Evolutionary conservation across 495 filamentous ascomycete species (phyloP).

Genomic region (Xylaria sp.): DNA sequence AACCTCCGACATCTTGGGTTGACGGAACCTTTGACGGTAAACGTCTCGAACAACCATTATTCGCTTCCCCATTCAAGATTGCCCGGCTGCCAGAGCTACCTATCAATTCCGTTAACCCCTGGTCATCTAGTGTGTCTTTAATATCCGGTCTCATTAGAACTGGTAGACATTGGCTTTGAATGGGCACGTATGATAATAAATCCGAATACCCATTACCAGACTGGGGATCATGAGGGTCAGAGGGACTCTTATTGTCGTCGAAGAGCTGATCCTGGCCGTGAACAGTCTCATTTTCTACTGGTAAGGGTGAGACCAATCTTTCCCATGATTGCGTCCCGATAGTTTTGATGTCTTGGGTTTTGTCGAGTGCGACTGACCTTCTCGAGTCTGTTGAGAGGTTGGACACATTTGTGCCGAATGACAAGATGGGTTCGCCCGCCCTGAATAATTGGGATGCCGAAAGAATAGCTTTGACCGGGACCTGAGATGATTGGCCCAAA

Average conservation of each 20-base stretch:
- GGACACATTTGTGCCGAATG: background rate
- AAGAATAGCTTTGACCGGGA: background rate
- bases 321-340: background rate
- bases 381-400: background rate
- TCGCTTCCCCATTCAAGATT: background rate
- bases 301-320: slow-evolving; percentile 2
- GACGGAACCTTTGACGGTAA: background rate
- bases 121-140: background rate
- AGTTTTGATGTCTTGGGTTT: background rate
- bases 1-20: background rate
- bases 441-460: background rate
- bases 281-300: slow-evolving; percentile 28
- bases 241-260: slow-evolving; percentile 16
- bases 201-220: background rate
- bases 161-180: background rate
- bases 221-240: background rate
- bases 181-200: background rate
- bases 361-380: background rate
- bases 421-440: background rate
- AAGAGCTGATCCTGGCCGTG: slow-evolving; percentile 26
- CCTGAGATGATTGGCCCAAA: background rate
- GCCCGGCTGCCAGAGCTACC: background rate
- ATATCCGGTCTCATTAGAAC: background rate
- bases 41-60: background rate
- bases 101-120: slow-evolving; percentile 13